Conservation (phyloP, 768 basidiomycete species). For the Leccinum uliginosum region DNA sequence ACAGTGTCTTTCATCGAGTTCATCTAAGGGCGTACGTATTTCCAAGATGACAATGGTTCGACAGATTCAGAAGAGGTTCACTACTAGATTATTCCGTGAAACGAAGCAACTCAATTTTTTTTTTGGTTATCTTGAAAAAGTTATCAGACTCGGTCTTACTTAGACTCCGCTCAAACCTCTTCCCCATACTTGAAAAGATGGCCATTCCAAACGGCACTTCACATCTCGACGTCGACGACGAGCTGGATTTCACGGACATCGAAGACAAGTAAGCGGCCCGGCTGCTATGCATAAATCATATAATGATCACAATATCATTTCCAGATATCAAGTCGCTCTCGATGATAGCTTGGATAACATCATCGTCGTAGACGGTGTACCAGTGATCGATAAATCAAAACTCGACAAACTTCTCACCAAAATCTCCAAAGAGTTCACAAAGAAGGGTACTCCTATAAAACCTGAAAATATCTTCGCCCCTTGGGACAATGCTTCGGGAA, state of each 20-base stretch:
- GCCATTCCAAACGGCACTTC: conserved; percentile 35
- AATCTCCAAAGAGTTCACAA: conserved; percentile 78
- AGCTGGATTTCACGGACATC: conserved; percentile 85
- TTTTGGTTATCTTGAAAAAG: neutral
- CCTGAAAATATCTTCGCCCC: conserved; percentile 80
- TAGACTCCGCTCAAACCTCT: neutral
- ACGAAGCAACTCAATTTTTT: neutral
- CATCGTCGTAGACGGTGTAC: conserved; percentile 89
- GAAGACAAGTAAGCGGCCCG: conserved; percentile 64
- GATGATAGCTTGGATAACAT: conserved; percentile 89
- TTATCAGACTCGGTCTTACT: neutral
- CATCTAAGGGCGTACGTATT: neutral
- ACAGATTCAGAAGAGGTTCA: neutral
- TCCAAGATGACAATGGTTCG: neutral
- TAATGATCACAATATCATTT: conserved; percentile 7
- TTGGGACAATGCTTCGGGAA: conserved; percentile 76
- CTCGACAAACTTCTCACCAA: conserved; percentile 77
- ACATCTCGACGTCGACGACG: conserved; percentile 45
- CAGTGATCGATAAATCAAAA: conserved; percentile 83
- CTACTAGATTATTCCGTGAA: neutral
- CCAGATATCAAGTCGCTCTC: conserved; percentile 79
- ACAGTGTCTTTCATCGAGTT: neutral
- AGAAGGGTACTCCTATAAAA: conserved; percentile 74
- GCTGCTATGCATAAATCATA: neutral
- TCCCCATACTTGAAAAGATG: conserved; percentile 36